Evolutionary conservation across 2,329 filamentous ascomycete species (phyloP), one percentile per base, ranked within the genome.

Genomic region (Stagonosporopsis cucurbitacearum): DNA sequence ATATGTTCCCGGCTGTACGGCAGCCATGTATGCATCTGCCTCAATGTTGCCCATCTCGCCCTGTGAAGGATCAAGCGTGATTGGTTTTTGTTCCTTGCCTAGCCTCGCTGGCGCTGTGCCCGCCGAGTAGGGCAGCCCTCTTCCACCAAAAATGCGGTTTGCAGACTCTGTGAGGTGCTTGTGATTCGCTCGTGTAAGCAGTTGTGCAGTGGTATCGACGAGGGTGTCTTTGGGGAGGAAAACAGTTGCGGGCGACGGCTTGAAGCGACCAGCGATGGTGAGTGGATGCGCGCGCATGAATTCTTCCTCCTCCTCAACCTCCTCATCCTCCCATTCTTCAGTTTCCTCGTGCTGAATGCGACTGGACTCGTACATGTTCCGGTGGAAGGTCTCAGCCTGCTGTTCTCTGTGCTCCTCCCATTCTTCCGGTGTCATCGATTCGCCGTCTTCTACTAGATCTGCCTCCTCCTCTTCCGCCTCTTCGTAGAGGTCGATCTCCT

Each of bases 141-240:
- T 77, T 0, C 94, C 94, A 39, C 93, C 94, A 71, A 96, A 94
- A 0, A 86, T 82, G 39, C 81, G 84, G 63, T 91, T 86, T 0
- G 93, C 90, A 1, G 89, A 83, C 53, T 88, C 83, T 30, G 82
- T 81, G 28, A 98, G 80, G 70, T 99, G 95, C 53, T 87, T 89
- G 58, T 73, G 69, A 39, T 87, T 85, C 54, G 91, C 85, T 9
- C 75, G 73, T 2, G 50, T 86, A 85, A 98, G 80, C 2, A 96
- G 80, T 4, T 84, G 76, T 2, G 85, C 81, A 17, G 96, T 87
- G 0, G 92, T 92, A 3, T 83, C 78, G 8, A 90, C 82, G 36
- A 97, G 82, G 2, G 84, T 80, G n/a, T 82, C 79, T 60, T 85
- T 84, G 0, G 94, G 92, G 3, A 96, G 78, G n/a, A 84, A 81